Percentiles rank a stretch among this genome's conserved stretches.
Evolutionary conservation across 2,329 filamentous ascomycete species (phyloP).

Genomic region (Ophiocordyceps unilateralis): DNA sequence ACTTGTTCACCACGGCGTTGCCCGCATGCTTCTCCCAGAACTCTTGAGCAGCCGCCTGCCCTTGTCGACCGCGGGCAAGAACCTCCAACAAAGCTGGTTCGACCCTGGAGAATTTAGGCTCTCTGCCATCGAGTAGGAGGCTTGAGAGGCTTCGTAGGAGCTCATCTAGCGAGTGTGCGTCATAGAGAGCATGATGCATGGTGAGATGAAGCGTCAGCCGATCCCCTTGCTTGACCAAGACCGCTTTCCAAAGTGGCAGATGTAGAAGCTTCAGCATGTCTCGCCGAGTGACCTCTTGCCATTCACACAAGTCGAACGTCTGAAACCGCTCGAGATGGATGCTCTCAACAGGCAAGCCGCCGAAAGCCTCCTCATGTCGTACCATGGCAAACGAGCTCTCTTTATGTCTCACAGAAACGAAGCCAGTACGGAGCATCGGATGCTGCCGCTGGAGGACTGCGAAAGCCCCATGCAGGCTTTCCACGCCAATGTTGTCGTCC

Average conservation of each 20-base stretch:
- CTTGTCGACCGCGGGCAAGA: constrained; percentile 14
- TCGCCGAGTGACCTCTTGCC: constrained; percentile 17
- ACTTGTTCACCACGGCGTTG: constrained; percentile 44
- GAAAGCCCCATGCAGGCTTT: constrained; percentile 42
- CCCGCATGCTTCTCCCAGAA: constrained; percentile 49
- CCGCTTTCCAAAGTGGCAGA: constrained; percentile 45
- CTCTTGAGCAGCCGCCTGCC: constrained; percentile 16
- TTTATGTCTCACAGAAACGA: constrained; percentile 42
- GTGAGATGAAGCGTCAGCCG: constrained; percentile 23
- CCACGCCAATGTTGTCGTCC: constrained; percentile 17
- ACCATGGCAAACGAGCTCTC: constrained; percentile 59
- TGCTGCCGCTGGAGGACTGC: constrained; percentile 30
- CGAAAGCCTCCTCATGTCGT: constrained; percentile 24
- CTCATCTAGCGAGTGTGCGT: constrained; percentile 54
- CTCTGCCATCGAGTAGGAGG: constrained; percentile 8
- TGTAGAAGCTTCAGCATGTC: constrained; percentile 21
- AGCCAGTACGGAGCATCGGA: constrained; percentile 62
- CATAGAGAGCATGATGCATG: constrained; percentile 72
- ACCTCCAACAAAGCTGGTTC: constrained; percentile 23
- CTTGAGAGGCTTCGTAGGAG: constrained; percentile 43
- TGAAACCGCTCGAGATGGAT: neutral
- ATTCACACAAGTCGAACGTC: constrained; percentile 15
- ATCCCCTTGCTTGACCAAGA: constrained; percentile 19
- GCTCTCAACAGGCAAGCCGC: neutral
- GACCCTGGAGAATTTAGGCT: constrained; percentile 8